Conservation (phyloP, 2,329 filamentous ascomycete species). For the Hypoxylon sp. region DNA sequence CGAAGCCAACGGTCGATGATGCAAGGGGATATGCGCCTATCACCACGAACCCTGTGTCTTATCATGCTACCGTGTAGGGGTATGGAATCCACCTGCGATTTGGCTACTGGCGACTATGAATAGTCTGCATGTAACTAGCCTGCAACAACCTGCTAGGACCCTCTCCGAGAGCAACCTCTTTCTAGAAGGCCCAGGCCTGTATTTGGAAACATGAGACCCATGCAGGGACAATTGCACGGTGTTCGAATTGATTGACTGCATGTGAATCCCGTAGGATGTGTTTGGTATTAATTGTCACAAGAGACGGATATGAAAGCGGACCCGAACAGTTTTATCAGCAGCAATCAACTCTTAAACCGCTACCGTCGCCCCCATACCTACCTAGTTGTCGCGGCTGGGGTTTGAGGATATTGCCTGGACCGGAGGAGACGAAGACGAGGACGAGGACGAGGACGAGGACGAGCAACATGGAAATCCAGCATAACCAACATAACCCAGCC, state of each 20-base stretch:
- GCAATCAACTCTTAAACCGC: background rate
- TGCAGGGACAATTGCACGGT: conserved; percentile 3
- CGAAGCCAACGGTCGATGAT: conserved; percentile 15
- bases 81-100: background rate
- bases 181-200: conserved; percentile 11
- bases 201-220: conserved; percentile 13
- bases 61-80: conserved; percentile 10
- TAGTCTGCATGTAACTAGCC: conserved; percentile 11
- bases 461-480: background rate
- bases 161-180: conserved; percentile 1
- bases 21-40: conserved; percentile 22
- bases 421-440: background rate
- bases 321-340: background rate
- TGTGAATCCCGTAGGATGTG: conserved; percentile 11
- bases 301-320: background rate
- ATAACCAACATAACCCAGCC: background rate
- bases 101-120: conserved; percentile 14
- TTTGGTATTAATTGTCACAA: conserved; percentile 11
- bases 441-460: background rate
- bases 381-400: background rate
- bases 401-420: background rate
- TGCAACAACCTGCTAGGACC: background rate
- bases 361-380: background rate
- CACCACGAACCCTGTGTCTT: background rate
- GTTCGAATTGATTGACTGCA: background rate